Base-by-base conservation (phyloP, 2,329 filamentous ascomycete species). In the Penicillium occitanis region DNA sequence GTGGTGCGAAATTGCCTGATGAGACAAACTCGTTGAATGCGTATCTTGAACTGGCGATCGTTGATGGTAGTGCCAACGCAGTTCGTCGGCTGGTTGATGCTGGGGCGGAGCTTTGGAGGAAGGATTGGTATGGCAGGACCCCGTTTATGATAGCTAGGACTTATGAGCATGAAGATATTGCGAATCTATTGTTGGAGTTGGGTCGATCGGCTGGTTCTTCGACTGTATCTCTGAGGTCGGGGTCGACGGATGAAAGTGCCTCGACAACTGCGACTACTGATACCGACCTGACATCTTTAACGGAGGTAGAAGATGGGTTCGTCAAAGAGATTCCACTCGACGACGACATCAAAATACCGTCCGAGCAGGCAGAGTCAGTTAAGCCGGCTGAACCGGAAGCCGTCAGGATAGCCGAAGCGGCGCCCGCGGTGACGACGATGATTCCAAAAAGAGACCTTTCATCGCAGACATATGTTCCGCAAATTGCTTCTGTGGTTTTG, bases 1-100 rank as follows among this genome's bases (percentile, higher is more conserved):
- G 19, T 57, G 53, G 53, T 57, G 53, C 53, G n/a, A 57, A 57
- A 57, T 40, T 57, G 53, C 33, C 53, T n/a, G 10, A 57, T 37
- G 53, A 57, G 5, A 57, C 33, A 22, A 22, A 14, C 2, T 5
- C n/a, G 25, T 25, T 57, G 30, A 57, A 57, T 37, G 33, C 33
- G 10, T 57, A 37, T 8, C 53, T 57, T 14, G 53, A 57, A 22
- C 3, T 57, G 5, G 53, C 53, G 11, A 33, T 57, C 5, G 19
- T 57, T 57, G 5, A 57, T 17, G 53, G 53, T 22, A 57, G 53
- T 40, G 33, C 33, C n/a, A 19, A 22, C 30, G 33, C 53, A 37
- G 53, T 57, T 37, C n/a, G 53, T 57, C 53, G 53, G 8, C 19
- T 57, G 11, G 33, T 57, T 8, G 53, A 35, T 37, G 53, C 53